These are phyloP conservation scores for Helichrysum umbraculigerum DNA, from an alignment of 129 eudicot species.

Conservation along the genomic window DNA sequence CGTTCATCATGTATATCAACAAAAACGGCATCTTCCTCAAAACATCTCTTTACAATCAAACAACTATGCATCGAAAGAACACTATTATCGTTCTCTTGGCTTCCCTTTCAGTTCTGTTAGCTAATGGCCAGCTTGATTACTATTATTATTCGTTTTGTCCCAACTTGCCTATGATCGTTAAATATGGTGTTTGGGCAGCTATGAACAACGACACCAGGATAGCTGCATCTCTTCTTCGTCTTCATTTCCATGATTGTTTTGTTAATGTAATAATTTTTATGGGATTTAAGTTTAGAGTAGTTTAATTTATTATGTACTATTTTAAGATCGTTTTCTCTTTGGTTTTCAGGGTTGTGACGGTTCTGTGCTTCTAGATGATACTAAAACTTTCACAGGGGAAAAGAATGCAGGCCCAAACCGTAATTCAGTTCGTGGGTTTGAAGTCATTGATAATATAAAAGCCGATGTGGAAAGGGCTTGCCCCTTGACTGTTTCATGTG, in stretches of 20 bases:
- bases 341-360: slow-evolving; percentile 74
- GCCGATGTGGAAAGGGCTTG: slow-evolving; percentile 64
- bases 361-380: slow-evolving; percentile 74
- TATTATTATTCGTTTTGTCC: slow-evolving; percentile 62
- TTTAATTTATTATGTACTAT: neutral
- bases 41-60: neutral
- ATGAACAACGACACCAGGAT: slow-evolving; percentile 59
- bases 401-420: slow-evolving; percentile 60
- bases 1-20: slow-evolving; percentile 31
- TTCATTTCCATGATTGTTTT: slow-evolving; percentile 81
- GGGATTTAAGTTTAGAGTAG: neutral
- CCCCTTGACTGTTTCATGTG: slow-evolving; percentile 70
- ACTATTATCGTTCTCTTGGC: slow-evolving; percentile 29
- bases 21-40: slow-evolving; percentile 5
- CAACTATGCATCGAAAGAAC: slow-evolving; percentile 39
- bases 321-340: slow-evolving; percentile 13
- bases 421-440: slow-evolving; percentile 62
- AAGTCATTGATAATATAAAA: slow-evolving; percentile 63
- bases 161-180: slow-evolving; percentile 48
- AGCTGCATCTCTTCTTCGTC: slow-evolving; percentile 83
- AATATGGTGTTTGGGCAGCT: slow-evolving; percentile 71
- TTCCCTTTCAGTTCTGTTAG: slow-evolving; percentile 24
- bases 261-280: slow-evolving; percentile 48
- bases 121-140: slow-evolving; percentile 47
- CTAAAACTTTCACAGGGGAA: slow-evolving; percentile 55